Base-by-base conservation (phyloP, 2,329 filamentous ascomycete genomes). In the Colletotrichum sidae region DNA sequence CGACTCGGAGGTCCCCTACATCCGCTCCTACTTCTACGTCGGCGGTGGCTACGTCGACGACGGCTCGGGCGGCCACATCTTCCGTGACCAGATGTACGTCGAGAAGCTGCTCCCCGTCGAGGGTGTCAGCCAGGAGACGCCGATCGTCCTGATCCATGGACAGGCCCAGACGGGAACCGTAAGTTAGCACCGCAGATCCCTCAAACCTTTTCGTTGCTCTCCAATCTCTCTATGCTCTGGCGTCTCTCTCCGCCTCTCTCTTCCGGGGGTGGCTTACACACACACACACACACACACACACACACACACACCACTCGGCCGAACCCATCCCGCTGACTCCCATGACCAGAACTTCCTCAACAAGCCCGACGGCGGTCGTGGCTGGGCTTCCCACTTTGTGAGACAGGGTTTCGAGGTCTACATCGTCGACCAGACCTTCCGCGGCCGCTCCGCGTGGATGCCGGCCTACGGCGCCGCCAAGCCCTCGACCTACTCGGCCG, bases 31-130 rank as follows among this genome's bases (percentile, higher is more conserved):
- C 63, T 79, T 80, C 70, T 80, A 78, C 60, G 71, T 76, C 7
- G 79, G 78, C 38, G 79, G 79, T 6, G 63, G 70, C 4, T 81
- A 80, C 67, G 73, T 71, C 38, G 47, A 70, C 35, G 70, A 76
- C 51, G 71, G 68, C 11, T 58, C 69, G 2, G 75, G 75, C 2
- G 72, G 69, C 5, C 73, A 78, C 64, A 70, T 74, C 46, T 69
- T 74, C 25, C 72, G 72, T 35, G 78, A 79, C 57, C 84, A 87
- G 74, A 84, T 86, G 77, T 86, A 87, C 68, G 82, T 86, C 35
- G 85, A 87, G 74, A 77, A 77, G 60, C 75, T 86, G 13, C 68
- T 70, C 7, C 81, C 83, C 12, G 65, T 70, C 6, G 33, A 51
- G 9, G 72, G 71, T 39, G 69, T 63, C 38, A 69, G 54, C 44